These are phyloP conservation scores for Aschersonia sp. DNA, from an alignment of 2,329 filamentous ascomycete species.

Conservation along the genomic window DNA sequence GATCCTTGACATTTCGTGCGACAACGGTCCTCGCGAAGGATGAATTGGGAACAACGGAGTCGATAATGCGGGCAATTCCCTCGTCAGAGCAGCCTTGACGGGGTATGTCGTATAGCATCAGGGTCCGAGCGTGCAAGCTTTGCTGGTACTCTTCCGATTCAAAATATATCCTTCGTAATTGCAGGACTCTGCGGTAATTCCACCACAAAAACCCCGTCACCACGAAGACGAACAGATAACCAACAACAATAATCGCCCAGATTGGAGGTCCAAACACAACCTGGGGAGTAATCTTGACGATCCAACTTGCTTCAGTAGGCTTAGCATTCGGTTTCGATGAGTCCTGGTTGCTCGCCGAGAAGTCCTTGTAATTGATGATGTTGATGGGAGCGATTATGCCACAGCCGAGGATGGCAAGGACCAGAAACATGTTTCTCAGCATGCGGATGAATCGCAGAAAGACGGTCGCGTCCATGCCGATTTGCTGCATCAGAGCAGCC, in stretches of 20 bases:
- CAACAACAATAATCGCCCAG: slow-evolving; percentile 45
- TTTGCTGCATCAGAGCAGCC: slow-evolving; percentile 59
- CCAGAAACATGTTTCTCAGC: slow-evolving; percentile 79
- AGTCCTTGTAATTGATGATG: slow-evolving; percentile 25
- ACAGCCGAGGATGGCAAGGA: slow-evolving; percentile 58
- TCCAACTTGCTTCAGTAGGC: slow-evolving; percentile 22
- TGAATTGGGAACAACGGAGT: slow-evolving; percentile 63
- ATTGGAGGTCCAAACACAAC: slow-evolving; percentile 36
- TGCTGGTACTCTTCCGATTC: slow-evolving; percentile 76
- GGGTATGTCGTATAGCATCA: slow-evolving; percentile 73
- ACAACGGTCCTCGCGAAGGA: slow-evolving; percentile 70
- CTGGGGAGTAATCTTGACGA: slow-evolving; percentile 44
- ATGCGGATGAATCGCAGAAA: slow-evolving; percentile 83
- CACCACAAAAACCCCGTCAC: slow-evolving; percentile 75
- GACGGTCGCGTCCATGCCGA: slow-evolving; percentile 81
- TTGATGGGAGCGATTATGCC: slow-evolving; percentile 73
- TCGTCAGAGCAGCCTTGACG: slow-evolving; percentile 67
- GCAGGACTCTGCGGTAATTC: slow-evolving; percentile 66
- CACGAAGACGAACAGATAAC: slow-evolving; percentile 56
- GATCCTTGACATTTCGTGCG: slow-evolving; percentile 79
- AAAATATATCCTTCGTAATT: slow-evolving; percentile 65
- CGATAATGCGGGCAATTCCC: slow-evolving; percentile 71
- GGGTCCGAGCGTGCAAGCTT: slow-evolving; percentile 63
- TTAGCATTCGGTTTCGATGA: too few species aligned
- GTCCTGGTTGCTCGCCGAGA: too few species aligned